Evolutionary conservation across 129 eudicot genomes (phyloP).

Genomic region (Daucus carota): DNA sequence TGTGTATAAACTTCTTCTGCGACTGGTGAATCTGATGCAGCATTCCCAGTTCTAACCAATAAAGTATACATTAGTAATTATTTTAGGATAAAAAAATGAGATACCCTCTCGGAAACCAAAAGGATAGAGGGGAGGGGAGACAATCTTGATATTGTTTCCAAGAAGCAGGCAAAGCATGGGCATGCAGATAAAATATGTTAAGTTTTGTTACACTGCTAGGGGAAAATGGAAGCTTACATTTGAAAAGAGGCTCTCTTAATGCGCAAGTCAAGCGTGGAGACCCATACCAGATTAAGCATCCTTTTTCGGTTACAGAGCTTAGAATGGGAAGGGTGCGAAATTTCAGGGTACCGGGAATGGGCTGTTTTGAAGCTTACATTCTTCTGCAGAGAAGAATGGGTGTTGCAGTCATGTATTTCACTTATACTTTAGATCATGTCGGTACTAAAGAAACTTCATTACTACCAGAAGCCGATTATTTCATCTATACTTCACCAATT

Average conservation of each 20-base stretch:
- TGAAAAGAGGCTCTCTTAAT: background rate
- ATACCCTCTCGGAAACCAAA: background rate
- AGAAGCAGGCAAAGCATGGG: constrained; percentile 1
- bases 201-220: background rate
- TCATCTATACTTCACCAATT: background rate
- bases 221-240: background rate
- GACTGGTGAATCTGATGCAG: too few species aligned
- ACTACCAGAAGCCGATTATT: background rate
- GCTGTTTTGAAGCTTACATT: background rate
- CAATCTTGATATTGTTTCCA: background rate
- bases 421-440: background rate
- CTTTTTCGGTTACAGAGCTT: background rate
- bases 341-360: background rate
- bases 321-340: background rate
- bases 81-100: background rate
- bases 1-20: too few species aligned
- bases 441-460: background rate
- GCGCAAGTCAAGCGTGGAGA: background rate
- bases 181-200: background rate
- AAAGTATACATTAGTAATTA: too few species aligned
- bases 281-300: background rate
- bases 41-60: too few species aligned
- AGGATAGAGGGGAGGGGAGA: background rate
- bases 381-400: constrained; percentile 5
- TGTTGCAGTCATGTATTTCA: background rate